Evolutionary conservation across 179 eudicot genomes (phyloP), one percentile per base, ranked within the genome.

Genomic region (Monotropa hypopitys): DNA sequence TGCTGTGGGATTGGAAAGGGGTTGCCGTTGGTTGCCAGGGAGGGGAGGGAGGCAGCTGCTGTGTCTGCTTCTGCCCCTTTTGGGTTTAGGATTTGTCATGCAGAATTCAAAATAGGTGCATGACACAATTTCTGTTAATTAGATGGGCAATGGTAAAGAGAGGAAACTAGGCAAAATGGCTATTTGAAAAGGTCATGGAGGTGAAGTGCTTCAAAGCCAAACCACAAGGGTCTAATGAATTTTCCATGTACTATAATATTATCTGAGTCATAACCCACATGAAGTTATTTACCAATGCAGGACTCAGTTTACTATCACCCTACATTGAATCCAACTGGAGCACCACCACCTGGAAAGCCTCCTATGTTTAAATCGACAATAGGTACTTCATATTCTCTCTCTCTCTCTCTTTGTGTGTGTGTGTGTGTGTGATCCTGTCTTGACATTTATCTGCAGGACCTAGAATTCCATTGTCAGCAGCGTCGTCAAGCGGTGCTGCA

Each of bases 331-430:
- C 97, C 98, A 59, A 90, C 98, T 6, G 98, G 98, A 72, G 98
- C 98, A 42, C 98, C 98, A 3, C 98, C 98, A 56, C 97, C 98
- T 79, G 98, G 98, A 83, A 94, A 94, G 88, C 97, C 91, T 81
- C 98, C 97, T 65, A 90, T 94, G 98, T 94, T 87, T 80, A 94
- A 92, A 76, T 92, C 98, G 63, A 90, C 98, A 65, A 87, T 94
- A 81, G 98, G 98, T 93, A 47, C 42, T 70, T 80, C 12, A 3
- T 26, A 6, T 72, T 32, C 20, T 59, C 56, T 62, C 72, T 78
- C 12, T 10, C 77, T 43, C 26, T 40, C 63, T 6, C 23, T 46
- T n/a, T n/a, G n/a, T n/a, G n/a, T n/a, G n/a, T n/a, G n/a, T n/a
- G n/a, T n/a, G n/a, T n/a, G n/a, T n/a, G n/a, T n/a, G n/a, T 70